These are phyloP conservation scores for Lathyrus aphaca DNA, from an alignment of 306 rosid genomes.

Conservation along the genomic window DNA sequence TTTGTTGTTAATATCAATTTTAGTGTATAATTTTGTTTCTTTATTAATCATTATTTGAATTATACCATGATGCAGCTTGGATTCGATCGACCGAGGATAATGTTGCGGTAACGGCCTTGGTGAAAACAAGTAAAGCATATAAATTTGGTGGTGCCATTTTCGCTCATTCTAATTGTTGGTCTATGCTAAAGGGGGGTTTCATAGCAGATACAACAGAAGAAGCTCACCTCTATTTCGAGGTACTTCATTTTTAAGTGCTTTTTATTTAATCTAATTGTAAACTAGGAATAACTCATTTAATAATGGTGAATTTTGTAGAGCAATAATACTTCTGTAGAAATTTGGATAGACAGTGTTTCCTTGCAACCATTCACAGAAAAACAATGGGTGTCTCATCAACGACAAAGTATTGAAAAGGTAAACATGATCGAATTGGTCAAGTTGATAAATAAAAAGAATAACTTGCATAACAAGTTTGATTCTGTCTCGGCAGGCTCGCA, in stretches of 20 bases:
- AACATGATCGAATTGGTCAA: not conserved
- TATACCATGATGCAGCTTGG: constrained; percentile 50
- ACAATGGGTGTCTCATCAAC: constrained; percentile 68
- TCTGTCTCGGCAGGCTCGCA: constrained; percentile 48
- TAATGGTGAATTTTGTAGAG: constrained; percentile 46
- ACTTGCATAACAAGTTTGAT: not conserved
- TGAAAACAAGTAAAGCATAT: constrained; percentile 50
- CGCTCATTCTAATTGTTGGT: constrained; percentile 73
- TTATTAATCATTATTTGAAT: not conserved
- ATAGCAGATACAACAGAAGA: constrained; percentile 50
- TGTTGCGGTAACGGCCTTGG: constrained; percentile 50
- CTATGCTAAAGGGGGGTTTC: constrained; percentile 87
- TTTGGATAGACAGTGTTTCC: constrained; percentile 70
- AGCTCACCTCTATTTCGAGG: constrained; percentile 74
- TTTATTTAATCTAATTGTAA: not conserved
- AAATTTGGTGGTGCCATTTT: constrained; percentile 48
- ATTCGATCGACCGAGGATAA: constrained; percentile 54
- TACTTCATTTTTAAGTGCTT: constrained; percentile 8
- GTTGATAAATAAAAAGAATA: too few relatives aligned
- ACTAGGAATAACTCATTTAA: not conserved
- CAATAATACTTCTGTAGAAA: constrained; percentile 50
- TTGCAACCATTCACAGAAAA: constrained; percentile 66
- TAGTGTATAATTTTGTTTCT: not conserved
- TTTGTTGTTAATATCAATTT: not conserved
- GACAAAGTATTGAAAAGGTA: constrained; percentile 59